Evolutionary conservation across 129 eudicot species (phyloP).

Genomic region (Helianthus annuus): DNA sequence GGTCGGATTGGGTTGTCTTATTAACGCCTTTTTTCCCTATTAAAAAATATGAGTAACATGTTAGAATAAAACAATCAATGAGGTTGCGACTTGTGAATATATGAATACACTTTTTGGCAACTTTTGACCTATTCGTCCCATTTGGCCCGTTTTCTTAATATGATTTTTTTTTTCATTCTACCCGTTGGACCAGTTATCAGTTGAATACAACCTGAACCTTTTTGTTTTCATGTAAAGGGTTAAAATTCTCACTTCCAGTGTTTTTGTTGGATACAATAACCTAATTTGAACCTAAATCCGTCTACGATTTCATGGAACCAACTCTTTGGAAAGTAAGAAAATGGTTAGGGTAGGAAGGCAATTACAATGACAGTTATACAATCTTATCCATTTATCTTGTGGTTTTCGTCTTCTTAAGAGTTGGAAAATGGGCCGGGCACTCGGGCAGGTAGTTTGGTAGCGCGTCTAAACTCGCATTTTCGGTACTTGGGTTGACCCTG

Average conservation of each 20-base stretch:
- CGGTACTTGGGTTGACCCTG: not conserved
- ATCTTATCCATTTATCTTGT: not conserved
- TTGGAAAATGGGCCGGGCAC: not conserved
- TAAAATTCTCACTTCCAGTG: not conserved
- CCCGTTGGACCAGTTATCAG: not conserved
- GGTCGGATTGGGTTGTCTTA: not conserved
- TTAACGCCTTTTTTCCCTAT: not conserved
- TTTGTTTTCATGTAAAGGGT: not conserved
- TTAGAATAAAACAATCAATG: not conserved
- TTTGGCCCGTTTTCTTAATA: not conserved
- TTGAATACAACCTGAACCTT: not conserved
- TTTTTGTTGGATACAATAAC: not conserved
- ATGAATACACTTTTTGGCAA: slow-evolving; percentile 1
- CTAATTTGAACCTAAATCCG: not conserved
- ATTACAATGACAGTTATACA: not conserved
- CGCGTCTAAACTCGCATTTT: not conserved
- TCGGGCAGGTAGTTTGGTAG: not conserved
- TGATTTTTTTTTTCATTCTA: not conserved
- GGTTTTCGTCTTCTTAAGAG: not conserved
- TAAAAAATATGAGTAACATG: not conserved
- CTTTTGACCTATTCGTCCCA: not conserved
- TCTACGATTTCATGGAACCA: not conserved
- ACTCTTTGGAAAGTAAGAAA: slow-evolving; percentile 2
- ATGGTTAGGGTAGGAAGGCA: slow-evolving; percentile 2
- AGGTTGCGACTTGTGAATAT: not conserved